These are phyloP conservation scores for Phytophthora lateralis DNA, from an alignment of 352 stramenopile species.

Conservation along the genomic window DNA sequence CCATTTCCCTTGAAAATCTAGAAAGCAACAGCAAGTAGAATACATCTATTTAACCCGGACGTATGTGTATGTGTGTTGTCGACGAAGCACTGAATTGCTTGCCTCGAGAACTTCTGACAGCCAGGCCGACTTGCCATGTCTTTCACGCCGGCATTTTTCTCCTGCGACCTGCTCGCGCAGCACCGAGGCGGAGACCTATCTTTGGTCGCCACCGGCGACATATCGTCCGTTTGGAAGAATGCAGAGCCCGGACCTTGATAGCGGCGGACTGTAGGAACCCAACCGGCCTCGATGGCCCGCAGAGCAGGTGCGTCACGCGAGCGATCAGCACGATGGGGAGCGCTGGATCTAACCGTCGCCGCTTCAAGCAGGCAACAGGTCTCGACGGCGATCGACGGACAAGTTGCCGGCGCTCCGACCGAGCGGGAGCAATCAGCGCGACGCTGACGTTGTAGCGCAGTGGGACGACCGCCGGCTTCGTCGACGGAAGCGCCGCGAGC, in stretches of 20 bases:
- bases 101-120: too few species aligned
- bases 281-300: constrained; percentile 6
- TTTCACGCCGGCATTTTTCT: constrained; percentile 20
- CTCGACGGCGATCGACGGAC: constrained; percentile 7
- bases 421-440: constrained; percentile 19
- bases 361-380: constrained; percentile 10
- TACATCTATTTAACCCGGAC: constrained; percentile 26
- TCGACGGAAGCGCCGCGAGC: constrained; percentile 16
- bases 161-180: not conserved
- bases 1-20: constrained; percentile 23
- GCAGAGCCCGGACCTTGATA: constrained; percentile 4
- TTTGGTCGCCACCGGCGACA: constrained; percentile 25
- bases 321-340: constrained; percentile 28
- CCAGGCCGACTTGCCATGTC: constrained; percentile 8
- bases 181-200: constrained; percentile 8
- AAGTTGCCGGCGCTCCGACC: constrained; percentile 21
- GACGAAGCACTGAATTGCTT: not conserved
- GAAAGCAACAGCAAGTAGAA: constrained; percentile 25
- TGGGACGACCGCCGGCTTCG: constrained; percentile 14
- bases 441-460: constrained; percentile 10
- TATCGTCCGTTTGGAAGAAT: constrained; percentile 21
- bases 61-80: constrained; percentile 1
- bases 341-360: constrained; percentile 21
- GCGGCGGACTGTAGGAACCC: not conserved
- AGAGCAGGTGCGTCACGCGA: constrained; percentile 22